These are phyloP conservation scores for Stellera chamaejasme DNA, from an alignment of 345 rosid genomes.

Conservation along the genomic window DNA sequence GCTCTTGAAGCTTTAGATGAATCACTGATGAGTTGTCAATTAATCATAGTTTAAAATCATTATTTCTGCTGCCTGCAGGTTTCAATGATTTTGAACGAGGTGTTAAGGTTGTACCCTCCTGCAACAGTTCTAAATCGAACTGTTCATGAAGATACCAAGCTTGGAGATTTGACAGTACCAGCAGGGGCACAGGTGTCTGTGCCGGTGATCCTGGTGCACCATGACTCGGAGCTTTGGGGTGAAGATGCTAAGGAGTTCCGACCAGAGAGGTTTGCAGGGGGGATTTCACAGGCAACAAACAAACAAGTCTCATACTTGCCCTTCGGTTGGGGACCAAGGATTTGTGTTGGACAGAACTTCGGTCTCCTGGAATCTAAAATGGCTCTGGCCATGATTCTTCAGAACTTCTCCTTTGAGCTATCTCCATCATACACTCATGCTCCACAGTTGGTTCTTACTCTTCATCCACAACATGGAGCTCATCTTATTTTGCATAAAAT, in stretches of 20 bases:
- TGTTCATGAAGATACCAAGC: constrained; percentile 2
- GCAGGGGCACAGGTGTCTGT: constrained; percentile 2
- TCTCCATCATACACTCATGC: constrained; percentile 44
- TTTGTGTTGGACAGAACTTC: constrained; percentile 51
- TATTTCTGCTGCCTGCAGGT: no score
- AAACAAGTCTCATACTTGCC: no score
- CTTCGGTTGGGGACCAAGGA: no score
- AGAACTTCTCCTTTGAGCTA: constrained; percentile 30
- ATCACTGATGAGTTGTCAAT: neutral
- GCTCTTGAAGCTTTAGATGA: neutral
- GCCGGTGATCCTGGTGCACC: constrained; percentile 16
- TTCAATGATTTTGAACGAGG: constrained; percentile 24
- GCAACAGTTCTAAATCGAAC: neutral
- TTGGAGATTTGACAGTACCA: constrained; percentile 13
- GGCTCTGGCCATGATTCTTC: constrained; percentile 31
- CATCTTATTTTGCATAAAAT: constrained; percentile 25
- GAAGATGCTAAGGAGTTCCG: constrained; percentile 23
- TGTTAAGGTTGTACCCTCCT: constrained; percentile 20
- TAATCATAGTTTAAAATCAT: neutral
- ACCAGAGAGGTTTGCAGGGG: constrained; percentile 21
- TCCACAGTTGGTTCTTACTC: constrained; percentile 24
- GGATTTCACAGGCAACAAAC: constrained; percentile 37
- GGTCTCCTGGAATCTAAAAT: constrained; percentile 37
- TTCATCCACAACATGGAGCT: constrained; percentile 42
- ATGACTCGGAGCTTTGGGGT: constrained; percentile 18